phyloP scores from a whole-genome alignment of 2,329 filamentous ascomycete genomes.

The Chaetoscypha palmicola region DNA sequence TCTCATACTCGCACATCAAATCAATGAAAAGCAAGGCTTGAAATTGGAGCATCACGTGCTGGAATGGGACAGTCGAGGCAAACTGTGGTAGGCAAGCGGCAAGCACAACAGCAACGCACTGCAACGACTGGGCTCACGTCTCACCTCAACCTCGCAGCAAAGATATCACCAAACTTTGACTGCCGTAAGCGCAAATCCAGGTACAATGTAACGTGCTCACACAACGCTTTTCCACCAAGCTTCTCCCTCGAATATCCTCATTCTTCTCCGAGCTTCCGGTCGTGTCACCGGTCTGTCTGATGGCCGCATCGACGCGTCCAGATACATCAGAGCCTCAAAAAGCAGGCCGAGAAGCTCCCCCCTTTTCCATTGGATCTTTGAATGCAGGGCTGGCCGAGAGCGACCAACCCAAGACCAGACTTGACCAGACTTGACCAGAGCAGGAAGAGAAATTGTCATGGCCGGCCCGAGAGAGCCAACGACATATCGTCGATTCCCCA shows the following conservation, averaged over 20 bases:
- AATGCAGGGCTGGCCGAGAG: constrained; percentile 9
- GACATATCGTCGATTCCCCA: not conserved
- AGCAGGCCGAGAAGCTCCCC: not conserved
- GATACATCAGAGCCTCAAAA: constrained; percentile 3
- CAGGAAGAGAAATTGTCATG: constrained; percentile 3
- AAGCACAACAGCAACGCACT: no score
- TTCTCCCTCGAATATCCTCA: not conserved
- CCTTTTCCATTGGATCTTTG: constrained; percentile 2
- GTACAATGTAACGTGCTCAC: constrained; percentile 5
- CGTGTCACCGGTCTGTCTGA: constrained; percentile 1
- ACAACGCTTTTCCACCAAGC: not conserved
- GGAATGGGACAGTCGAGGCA: no score
- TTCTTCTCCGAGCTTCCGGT: constrained; percentile 1
- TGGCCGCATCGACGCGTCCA: constrained; percentile 9
- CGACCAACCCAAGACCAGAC: no score
- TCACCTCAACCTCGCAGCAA: no score
- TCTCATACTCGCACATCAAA: no score
- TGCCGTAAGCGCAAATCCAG: constrained; percentile 1
- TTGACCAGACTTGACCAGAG: not conserved
- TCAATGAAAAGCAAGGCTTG: no score
- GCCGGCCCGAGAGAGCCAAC: constrained; percentile 4
- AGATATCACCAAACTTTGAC: not conserved
- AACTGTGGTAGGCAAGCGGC: no score
- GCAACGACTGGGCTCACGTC: no score
- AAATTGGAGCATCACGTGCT: no score